These are phyloP conservation scores for Suillus placidus DNA, from an alignment of 768 basidiomycete genomes.

Conservation along the genomic window DNA sequence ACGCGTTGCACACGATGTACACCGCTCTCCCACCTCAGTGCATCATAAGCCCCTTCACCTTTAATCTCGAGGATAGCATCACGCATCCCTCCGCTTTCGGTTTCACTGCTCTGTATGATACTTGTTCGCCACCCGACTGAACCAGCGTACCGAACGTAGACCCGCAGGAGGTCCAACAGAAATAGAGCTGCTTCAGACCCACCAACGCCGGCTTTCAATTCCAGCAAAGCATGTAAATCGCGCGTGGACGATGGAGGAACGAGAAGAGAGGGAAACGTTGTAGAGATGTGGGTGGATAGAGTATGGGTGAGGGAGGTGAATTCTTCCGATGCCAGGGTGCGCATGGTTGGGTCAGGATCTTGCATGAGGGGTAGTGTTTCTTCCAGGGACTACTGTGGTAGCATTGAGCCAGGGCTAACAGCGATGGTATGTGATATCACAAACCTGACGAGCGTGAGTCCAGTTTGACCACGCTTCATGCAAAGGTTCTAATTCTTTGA, in stretches of 20 bases:
- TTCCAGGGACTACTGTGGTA: constrained; percentile 59
- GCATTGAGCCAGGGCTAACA: constrained; percentile 16
- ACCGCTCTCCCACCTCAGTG: constrained; percentile 87
- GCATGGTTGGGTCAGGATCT: constrained; percentile 79
- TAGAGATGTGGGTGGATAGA: constrained; percentile 30
- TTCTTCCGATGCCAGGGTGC: constrained; percentile 72
- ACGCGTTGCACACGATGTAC: constrained; percentile 96
- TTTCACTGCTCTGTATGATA: constrained; percentile 59
- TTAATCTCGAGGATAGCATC: constrained; percentile 82
- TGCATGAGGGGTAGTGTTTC: constrained; percentile 63
- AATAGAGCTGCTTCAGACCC: constrained; percentile 89
- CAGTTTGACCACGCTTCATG: constrained; percentile 70
- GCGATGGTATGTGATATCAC: constrained; percentile 22
- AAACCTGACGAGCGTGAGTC: constrained; percentile 57
- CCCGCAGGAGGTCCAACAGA: constrained; percentile 71
- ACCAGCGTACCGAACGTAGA: constrained; percentile 74
- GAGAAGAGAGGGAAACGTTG: constrained; percentile 69
- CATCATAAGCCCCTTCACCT: constrained; percentile 76
- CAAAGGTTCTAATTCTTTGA: constrained; percentile 72
- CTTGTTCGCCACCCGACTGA: constrained; percentile 61
- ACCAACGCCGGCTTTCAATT: constrained; percentile 91
- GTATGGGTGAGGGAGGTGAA: constrained; percentile 46
- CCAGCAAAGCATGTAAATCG: constrained; percentile 76
- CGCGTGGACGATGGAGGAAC: constrained; percentile 71
- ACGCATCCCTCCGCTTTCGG: constrained; percentile 66